These are phyloP conservation scores for Abrus pulchellus DNA, from an alignment of 306 rosid genomes.

Conservation along the genomic window DNA sequence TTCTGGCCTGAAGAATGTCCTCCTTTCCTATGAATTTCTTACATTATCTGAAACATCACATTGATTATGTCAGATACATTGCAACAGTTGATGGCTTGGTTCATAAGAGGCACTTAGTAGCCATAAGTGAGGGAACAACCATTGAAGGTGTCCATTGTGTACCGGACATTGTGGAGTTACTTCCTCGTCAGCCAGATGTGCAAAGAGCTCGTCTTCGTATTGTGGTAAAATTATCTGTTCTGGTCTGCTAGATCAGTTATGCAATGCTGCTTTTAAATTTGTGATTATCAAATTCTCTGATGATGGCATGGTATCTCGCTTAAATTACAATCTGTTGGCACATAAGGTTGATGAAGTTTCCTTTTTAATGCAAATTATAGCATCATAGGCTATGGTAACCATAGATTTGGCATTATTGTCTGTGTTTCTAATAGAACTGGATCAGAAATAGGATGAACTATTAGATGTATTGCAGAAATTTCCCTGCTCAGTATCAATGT, in stretches of 20 bases:
- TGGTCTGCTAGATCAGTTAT: constrained; percentile 36
- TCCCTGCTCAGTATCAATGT: background rate
- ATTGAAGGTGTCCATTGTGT: constrained; percentile 81
- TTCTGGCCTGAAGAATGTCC: constrained; percentile 31
- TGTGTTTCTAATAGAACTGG: constrained; percentile 1
- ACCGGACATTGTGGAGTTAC: constrained; percentile 86
- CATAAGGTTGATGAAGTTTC: constrained; percentile 34
- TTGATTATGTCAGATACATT: constrained; percentile 74
- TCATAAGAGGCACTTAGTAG: constrained; percentile 74
- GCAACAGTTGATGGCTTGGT: constrained; percentile 81
- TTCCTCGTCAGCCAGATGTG: constrained; percentile 75
- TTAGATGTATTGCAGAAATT: background rate
- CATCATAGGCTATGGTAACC: constrained; percentile 12
- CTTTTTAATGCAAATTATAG: constrained; percentile 9
- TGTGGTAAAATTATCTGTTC: constrained; percentile 66
- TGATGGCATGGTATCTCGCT: constrained; percentile 23
- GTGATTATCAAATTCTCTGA: constrained; percentile 12
- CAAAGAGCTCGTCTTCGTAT: constrained; percentile 82
- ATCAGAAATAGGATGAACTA: no score
- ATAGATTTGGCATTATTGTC: constrained; percentile 9
- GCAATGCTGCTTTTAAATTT: constrained; percentile 21
- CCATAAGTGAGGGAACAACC: constrained; percentile 81
- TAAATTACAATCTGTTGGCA: constrained; percentile 7
- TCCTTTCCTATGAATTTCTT: constrained; percentile 25
- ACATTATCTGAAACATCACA: constrained; percentile 37